Evolutionary conservation across 306 rosid genomes (phyloP).

Genomic region (Cercis canadensis): DNA sequence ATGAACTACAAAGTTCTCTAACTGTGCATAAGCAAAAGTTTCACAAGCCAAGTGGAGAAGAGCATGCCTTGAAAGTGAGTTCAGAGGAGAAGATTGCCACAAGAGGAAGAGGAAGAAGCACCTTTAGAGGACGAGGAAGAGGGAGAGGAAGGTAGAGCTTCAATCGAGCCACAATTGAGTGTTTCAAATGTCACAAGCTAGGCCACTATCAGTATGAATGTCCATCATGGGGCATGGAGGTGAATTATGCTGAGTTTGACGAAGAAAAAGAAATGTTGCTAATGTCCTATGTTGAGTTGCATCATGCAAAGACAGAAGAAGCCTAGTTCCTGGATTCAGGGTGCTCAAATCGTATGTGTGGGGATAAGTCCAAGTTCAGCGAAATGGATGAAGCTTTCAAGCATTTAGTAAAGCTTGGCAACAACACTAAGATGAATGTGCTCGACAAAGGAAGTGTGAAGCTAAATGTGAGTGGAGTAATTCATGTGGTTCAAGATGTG

Average conservation of each 20-base stretch:
- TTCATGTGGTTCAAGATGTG: background rate
- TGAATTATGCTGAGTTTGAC: background rate
- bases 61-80: background rate
- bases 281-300: too few relatives aligned
- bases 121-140: background rate
- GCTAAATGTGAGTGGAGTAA: background rate
- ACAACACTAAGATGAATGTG: conserved; percentile 32
- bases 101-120: background rate
- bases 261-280: background rate
- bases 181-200: background rate
- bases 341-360: background rate
- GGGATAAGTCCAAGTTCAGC: background rate
- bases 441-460: conserved; percentile 19
- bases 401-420: conserved; percentile 20
- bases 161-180: background rate
- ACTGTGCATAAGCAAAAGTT: background rate
- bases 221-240: background rate
- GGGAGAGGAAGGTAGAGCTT: background rate
- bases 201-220: background rate
- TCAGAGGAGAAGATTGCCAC: background rate
- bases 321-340: background rate
- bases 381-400: conserved; percentile 14
- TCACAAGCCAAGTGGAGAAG: background rate
- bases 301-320: too few relatives aligned
- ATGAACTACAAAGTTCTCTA: background rate